phyloP scores from a whole-genome alignment of 441 rosid genomes.

The Cnidoscolus chayamansa region DNA sequence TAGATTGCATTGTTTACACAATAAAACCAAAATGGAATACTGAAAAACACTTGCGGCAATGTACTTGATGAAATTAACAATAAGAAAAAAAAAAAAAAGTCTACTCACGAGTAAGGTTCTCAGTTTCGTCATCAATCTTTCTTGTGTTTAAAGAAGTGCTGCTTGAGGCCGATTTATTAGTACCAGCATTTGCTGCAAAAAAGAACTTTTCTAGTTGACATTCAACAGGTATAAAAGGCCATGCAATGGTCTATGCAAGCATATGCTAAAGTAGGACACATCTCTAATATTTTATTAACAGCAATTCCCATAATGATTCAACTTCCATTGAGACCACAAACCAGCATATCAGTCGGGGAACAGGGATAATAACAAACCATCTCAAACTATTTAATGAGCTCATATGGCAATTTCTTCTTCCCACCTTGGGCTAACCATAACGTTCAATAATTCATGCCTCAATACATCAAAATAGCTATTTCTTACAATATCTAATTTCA shows the following conservation, averaged over 20 bases:
- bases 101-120: constrained; percentile 79
- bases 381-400: neutral
- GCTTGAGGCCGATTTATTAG: constrained; percentile 85
- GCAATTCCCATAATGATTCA: neutral
- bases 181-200: constrained; percentile 65
- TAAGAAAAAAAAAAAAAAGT: neutral
- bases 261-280: neutral
- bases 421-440: neutral
- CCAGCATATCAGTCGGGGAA: neutral
- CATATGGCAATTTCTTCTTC: neutral
- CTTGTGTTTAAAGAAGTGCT: constrained; percentile 81
- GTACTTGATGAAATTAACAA: neutral
- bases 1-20: neutral
- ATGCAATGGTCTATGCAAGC: neutral
- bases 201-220: constrained; percentile 8
- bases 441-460: neutral
- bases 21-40: neutral
- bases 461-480: neutral
- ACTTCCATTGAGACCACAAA: neutral
- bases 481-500: no score
- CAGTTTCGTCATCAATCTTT: constrained; percentile 87
- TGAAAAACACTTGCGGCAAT: neutral
- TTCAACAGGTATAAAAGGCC: neutral
- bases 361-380: neutral
- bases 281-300: no score